Conservation (phyloP, 2,329 filamentous ascomycete species). For the Scedosporium boydii region DNA sequence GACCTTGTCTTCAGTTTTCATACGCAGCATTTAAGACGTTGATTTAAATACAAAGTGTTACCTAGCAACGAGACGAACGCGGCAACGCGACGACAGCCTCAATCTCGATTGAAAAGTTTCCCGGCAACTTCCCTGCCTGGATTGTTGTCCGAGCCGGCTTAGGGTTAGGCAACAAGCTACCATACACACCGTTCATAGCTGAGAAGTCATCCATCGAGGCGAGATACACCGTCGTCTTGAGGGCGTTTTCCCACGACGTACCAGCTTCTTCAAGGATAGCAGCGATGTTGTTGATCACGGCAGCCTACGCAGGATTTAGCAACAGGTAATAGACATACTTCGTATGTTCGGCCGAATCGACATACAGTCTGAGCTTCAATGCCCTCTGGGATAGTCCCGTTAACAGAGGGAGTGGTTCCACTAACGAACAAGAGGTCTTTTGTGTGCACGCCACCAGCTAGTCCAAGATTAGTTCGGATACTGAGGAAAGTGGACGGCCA, state of each 20-base stretch:
- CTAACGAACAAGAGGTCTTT: slow-evolving; percentile 11
- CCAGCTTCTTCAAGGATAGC: slow-evolving; percentile 13
- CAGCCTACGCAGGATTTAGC: background rate
- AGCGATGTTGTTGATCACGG: slow-evolving; percentile 11
- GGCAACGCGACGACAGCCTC: slow-evolving; percentile 8
- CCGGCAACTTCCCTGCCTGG: slow-evolving; percentile 11
- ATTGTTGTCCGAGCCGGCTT: slow-evolving; percentile 11
- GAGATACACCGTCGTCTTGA: slow-evolving; percentile 13
- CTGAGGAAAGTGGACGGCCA: background rate
- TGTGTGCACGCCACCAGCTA: slow-evolving; percentile 11
- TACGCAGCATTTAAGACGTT: no score
- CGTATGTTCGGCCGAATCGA: background rate
- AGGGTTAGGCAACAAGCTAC: slow-evolving; percentile 10
- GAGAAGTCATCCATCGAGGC: slow-evolving; percentile 14
- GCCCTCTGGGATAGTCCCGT: slow-evolving; percentile 12
- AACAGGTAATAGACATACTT: slow-evolving; percentile 5
- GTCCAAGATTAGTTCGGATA: background rate
- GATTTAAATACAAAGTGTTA: no score
- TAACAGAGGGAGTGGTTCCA: slow-evolving; percentile 11
- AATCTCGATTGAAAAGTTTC: slow-evolving; percentile 11
- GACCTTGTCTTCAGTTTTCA: no score
- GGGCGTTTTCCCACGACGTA: slow-evolving; percentile 12
- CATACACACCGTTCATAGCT: slow-evolving; percentile 13
- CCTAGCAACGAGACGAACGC: background rate
- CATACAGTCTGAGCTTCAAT: slow-evolving; percentile 13